phyloP scores from a whole-genome alignment of 345 rosid genomes.

The Limnanthes douglasii region DNA sequence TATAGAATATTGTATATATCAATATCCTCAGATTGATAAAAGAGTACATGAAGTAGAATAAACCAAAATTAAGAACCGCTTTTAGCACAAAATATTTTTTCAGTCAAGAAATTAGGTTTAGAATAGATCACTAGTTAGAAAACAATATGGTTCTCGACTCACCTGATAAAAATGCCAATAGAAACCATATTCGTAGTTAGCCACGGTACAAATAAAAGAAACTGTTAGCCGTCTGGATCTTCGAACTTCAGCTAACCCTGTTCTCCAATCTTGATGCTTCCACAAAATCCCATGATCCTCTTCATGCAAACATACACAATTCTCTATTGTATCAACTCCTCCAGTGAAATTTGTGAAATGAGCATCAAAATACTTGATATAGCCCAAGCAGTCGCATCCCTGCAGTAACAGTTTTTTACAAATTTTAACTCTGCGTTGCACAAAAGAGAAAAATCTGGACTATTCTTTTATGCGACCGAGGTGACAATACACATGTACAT shows the following conservation, averaged over 20 bases:
- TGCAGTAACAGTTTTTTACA: conserved; percentile 10
- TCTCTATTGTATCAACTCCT: conserved; percentile 83
- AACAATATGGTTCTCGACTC: conserved; percentile 12
- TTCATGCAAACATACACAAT: conserved; percentile 86
- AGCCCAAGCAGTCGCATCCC: conserved; percentile 91
- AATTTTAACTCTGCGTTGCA: not conserved
- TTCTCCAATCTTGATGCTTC: conserved; percentile 99
- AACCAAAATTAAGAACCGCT: not conserved
- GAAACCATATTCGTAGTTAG: conserved; percentile 87
- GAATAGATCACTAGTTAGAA: conserved; percentile 2
- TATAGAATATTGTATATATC: too few species aligned
- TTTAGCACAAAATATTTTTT: conserved; percentile 1
- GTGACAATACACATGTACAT: too few species aligned
- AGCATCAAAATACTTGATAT: conserved; percentile 80
- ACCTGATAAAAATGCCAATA: conserved; percentile 95
- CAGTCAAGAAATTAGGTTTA: not conserved
- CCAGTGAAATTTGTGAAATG: conserved; percentile 84
- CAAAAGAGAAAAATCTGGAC: not conserved
- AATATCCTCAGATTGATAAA: too few species aligned
- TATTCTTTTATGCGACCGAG: too few species aligned
- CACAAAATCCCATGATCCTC: conserved; percentile 87
- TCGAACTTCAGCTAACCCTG: conserved; percentile 88
- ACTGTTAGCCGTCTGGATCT: conserved; percentile 78
- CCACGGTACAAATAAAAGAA: conserved; percentile 75
- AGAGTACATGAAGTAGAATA: not conserved